phyloP scores from a whole-genome alignment of 2,329 filamentous ascomycete species.

The Hirsutella minnesotensis region DNA sequence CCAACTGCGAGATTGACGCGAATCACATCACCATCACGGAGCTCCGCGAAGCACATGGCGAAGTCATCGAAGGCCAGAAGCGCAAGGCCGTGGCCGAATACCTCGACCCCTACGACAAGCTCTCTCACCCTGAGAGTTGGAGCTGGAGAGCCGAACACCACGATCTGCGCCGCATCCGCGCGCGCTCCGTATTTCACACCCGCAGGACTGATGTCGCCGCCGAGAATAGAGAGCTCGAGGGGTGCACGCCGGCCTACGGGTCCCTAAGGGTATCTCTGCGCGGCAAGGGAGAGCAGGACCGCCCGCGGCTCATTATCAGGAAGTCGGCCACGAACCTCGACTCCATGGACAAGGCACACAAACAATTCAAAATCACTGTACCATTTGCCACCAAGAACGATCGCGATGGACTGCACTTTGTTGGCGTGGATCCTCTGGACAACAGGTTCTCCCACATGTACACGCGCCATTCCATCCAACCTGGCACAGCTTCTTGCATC shows the following conservation, averaged over 20 bases:
- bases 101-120: slow-evolving; percentile 54
- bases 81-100: slow-evolving; percentile 32
- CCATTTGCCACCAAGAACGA: slow-evolving; percentile 68
- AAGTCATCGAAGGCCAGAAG: slow-evolving; percentile 21
- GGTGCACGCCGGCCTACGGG: slow-evolving; percentile 43
- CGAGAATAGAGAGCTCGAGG: slow-evolving; percentile 40
- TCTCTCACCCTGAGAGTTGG: slow-evolving; percentile 49
- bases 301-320: slow-evolving; percentile 30
- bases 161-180: slow-evolving; percentile 59
- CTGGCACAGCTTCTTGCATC: slow-evolving; percentile 71
- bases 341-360: slow-evolving; percentile 24
- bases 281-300: slow-evolving; percentile 25
- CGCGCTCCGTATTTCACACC: slow-evolving; percentile 38
- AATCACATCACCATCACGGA: slow-evolving; percentile 39
- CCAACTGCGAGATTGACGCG: slow-evolving; percentile 47
- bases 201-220: slow-evolving; percentile 41
- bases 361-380: slow-evolving; percentile 44
- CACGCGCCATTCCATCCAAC: slow-evolving; percentile 67
- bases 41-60: slow-evolving; percentile 22
- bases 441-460: slow-evolving; percentile 83
- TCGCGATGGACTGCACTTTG: slow-evolving; percentile 83
- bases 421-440: slow-evolving; percentile 71
- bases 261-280: slow-evolving; percentile 35
- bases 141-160: slow-evolving; percentile 62
- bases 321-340: slow-evolving; percentile 26